A percentile compares a stretch with the other conserved stretches of the same genome.
Conservation (phyloP, 164 flowering plant genomes). For the Annona squamosa region DNA sequence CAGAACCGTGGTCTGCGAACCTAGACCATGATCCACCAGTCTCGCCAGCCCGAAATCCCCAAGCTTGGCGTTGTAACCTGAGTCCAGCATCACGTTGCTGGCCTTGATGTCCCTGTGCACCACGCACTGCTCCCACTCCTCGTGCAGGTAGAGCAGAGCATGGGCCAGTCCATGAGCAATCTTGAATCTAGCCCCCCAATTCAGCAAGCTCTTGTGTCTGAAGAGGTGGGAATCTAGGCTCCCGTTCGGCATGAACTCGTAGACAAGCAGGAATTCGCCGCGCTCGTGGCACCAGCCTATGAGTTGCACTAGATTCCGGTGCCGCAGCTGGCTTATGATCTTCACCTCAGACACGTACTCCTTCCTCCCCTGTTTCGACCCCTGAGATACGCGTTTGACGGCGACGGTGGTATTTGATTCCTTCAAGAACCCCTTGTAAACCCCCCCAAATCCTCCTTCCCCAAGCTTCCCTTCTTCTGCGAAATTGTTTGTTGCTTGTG, state of each 20-base stretch:
- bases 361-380: slow-evolving; percentile 41
- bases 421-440: slow-evolving; percentile 31
- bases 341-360: slow-evolving; percentile 42
- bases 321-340: slow-evolving; percentile 43
- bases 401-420: slow-evolving; percentile 20
- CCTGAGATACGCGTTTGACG: slow-evolving; percentile 32
- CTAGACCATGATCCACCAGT: slow-evolving; percentile 36
- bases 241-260: slow-evolving; percentile 45
- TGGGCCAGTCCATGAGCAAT: slow-evolving; percentile 39
- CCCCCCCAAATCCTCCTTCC: slow-evolving; percentile 33
- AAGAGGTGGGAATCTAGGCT: slow-evolving; percentile 45
- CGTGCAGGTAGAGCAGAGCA: slow-evolving; percentile 42
- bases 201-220: slow-evolving; percentile 9
- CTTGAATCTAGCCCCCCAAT: slow-evolving; percentile 34
- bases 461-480: slow-evolving; percentile 24
- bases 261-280: slow-evolving; percentile 40
- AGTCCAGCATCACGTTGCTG: slow-evolving; percentile 48
- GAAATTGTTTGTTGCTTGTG: slow-evolving; percentile 21
- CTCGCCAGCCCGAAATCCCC: slow-evolving; percentile 51
- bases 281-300: slow-evolving; percentile 56
- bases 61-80: slow-evolving; percentile 40
- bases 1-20: slow-evolving; percentile 34
- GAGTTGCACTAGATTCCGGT: slow-evolving; percentile 40
- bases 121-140: slow-evolving; percentile 53
- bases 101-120: slow-evolving; percentile 48